Base-by-base conservation (phyloP, 805 yeast species). In the Ogataea pini region DNA sequence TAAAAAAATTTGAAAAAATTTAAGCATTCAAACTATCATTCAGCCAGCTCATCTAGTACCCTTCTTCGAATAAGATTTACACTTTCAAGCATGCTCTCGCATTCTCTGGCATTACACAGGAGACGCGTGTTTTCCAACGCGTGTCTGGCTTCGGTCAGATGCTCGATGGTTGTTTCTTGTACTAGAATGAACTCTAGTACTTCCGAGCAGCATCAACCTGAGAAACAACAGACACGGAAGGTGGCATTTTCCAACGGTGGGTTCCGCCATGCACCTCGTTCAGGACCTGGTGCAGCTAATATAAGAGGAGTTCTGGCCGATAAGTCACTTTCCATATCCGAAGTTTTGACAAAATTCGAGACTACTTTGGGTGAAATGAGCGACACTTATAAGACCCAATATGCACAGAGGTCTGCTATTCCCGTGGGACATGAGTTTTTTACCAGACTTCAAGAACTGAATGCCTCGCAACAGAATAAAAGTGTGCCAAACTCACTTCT, bases 401-500 rank as follows among this genome's bases (percentile, higher is more conserved):
- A 14, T 13, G 18, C 36, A 37, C 29, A 19, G 12, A 13, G 42
- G 29, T 27, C 28, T n/a, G 36, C 49, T 10, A 27, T 45, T 6
- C 14, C 51, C 13, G 12, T 31, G 16, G 55, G 54, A 13, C 56
- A 52, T 24, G 28, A 32, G 27, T 19, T 44, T 17, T 33, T 52
- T 20, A 36, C 36, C 16, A 46, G 39, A 28, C 41, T 55, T 20
- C 50, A 48, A 18, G 18, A 33, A 14, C 34, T 55, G 19, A 50
- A 55, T 32, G 29, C 36, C 16, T 7, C 17, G 16, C 54, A 51
- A 28, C 43, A 46, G 22, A 50, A 52, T 47, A 51, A 43, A 2
- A 38, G 42, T 6, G 60, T 61, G 20, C 51, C 58, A 12, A 52
- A 54, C 41, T 61, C 65, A 6, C 43, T 59, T 14, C 45, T 62